Evolutionary conservation across 257 asterid species (phyloP).

Genomic region (Fraxinus pennsylvanica): DNA sequence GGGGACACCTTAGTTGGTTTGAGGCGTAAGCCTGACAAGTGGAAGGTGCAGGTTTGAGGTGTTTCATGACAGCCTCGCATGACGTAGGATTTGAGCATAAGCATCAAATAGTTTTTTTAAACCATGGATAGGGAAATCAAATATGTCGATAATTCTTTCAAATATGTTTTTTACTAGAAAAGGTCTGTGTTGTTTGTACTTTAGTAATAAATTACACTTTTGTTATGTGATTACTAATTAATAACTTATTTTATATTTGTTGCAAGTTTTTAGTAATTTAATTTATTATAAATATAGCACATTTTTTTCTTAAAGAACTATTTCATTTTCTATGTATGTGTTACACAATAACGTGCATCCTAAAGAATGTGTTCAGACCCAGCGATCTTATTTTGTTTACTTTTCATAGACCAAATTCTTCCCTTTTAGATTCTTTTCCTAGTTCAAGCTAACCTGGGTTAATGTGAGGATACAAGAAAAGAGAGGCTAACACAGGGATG

Average conservation of each 20-base stretch:
- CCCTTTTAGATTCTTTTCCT: background rate
- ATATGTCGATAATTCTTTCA: background rate
- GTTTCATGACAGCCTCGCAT: no score
- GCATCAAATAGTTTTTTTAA: no score
- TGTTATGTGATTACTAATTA: background rate
- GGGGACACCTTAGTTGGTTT: no score
- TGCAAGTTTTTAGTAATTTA: background rate
- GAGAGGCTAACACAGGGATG: background rate
- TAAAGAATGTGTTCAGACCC: background rate
- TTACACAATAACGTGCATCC: background rate
- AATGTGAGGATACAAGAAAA: background rate
- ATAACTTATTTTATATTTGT: background rate
- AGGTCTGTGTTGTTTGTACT: no score
- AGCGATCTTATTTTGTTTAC: background rate
- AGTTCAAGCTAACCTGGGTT: background rate
- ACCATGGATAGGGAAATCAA: background rate
- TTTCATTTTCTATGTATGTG: background rate
- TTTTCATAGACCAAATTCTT: background rate
- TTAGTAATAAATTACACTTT: background rate
- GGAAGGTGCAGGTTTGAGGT: no score
- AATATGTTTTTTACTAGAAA: no score
- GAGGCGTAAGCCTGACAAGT: no score
- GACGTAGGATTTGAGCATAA: no score
- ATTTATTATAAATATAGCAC: background rate
- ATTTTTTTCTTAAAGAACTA: background rate